Evolutionary conservation across 129 eudicot species (phyloP), one percentile per base, ranked within the genome.

Genomic region (Helianthus tuberosus): DNA sequence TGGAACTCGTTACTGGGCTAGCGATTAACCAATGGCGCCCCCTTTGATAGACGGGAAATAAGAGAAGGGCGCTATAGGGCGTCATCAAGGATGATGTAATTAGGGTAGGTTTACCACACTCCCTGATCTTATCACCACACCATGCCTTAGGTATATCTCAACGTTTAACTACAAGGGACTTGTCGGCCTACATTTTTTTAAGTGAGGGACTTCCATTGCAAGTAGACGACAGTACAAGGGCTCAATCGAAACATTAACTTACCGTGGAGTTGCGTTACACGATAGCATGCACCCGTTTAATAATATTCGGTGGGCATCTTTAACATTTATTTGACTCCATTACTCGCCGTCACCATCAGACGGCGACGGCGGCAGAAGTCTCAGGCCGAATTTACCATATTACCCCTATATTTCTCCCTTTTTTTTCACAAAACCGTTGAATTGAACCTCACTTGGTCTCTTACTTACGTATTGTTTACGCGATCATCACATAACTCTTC

Each of bases 231-330:
- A 62, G 25, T 16, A 39, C 41, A 64, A 53, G 66, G 79, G 73
- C n/a, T 0, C 4, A 36, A 74, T 14, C 17, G 10, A 11, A 12
- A 20, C 53, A 10, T 11, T 49, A 65, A 44, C 39, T 23, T 76
- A 67, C 74, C 15, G 17, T 76, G 68, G 68, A 76, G 41, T 15
- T 32, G 68, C 35, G 60, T 58, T 54, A 43, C 66, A 76, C 1
- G 59, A 1, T 76, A 66, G 0, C 27, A 68, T 32, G 15, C 43
- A 68, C 39, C 46, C 41, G 70, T 64, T 68, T 64, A 47, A 11
- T 17, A 20, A 61, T 69, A 77, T 77, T 8, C 81, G 69, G 51
- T 68, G 32, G 81, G 75, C 69, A 68, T 77, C 75, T 77, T 68
- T 77, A 58, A 43, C 75, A 77, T 77, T 68, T 48, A 68, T 27